phyloP scores from a whole-genome alignment of 1,284 basidiomycete species.

The Inonotus hispidus region DNA sequence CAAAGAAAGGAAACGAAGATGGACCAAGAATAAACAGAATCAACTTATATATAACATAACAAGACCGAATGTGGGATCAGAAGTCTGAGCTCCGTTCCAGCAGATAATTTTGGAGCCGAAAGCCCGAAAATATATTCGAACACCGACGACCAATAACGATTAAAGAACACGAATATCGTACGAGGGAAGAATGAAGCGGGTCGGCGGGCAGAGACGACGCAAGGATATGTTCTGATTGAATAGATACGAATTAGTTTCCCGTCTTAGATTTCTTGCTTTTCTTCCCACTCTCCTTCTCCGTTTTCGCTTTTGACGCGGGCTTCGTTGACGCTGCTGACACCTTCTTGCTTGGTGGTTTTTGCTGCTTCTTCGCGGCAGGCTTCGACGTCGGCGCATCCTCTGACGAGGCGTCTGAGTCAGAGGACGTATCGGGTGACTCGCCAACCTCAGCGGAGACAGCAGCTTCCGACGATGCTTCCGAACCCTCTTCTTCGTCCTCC shows the following conservation, averaged over 20 bases:
- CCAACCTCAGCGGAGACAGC: background rate
- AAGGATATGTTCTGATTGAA: background rate
- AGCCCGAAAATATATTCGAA: background rate
- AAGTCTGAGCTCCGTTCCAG: background rate
- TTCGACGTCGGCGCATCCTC: background rate
- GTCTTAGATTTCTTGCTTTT: slow-evolving; percentile 11
- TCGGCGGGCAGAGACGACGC: background rate
- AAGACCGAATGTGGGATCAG: background rate
- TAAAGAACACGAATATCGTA: background rate
- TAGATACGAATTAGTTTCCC: background rate
- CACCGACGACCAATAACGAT: background rate
- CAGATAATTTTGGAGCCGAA: background rate
- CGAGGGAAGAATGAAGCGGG: background rate
- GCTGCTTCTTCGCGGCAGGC: background rate
- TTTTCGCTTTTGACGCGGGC: background rate
- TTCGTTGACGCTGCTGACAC: background rate
- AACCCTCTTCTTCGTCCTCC: slow-evolving; percentile 13
- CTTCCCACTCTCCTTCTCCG: slow-evolving; percentile 8
- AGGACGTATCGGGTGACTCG: background rate
- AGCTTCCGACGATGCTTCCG: slow-evolving; percentile 9
- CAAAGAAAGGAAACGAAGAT: background rate
- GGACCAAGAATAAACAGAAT: background rate
- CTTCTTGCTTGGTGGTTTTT: no score
- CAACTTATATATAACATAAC: background rate
- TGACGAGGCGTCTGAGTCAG: background rate